These are phyloP conservation scores for Wickerhamiella nectarea DNA, from an alignment of 805 yeast genomes.

Conservation along the genomic window DNA sequence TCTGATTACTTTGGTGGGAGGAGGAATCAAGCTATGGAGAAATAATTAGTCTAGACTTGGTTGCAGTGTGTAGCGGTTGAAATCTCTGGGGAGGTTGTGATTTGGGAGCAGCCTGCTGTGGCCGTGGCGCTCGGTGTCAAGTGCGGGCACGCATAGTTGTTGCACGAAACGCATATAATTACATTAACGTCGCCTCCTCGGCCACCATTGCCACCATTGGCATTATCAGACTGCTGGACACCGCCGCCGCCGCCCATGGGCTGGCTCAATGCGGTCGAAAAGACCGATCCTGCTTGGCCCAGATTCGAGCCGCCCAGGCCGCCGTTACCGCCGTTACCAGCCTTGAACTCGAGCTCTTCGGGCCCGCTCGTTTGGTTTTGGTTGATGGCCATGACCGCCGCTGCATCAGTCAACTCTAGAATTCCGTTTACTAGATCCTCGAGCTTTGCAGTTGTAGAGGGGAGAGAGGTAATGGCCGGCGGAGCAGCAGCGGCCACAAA, in stretches of 20 bases:
- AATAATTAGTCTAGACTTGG: too few relatives aligned
- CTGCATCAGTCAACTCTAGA: neutral
- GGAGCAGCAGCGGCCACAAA: too few relatives aligned
- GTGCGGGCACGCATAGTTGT: neutral
- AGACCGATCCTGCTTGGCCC: neutral
- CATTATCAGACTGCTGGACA: neutral
- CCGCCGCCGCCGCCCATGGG: neutral
- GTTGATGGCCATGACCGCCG: neutral
- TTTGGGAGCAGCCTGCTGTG: neutral
- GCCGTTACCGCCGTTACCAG: slow-evolving; percentile 5
- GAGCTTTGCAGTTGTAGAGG: neutral
- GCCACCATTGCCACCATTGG: slow-evolving; percentile 6
- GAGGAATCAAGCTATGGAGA: too few relatives aligned
- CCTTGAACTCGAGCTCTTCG: neutral
- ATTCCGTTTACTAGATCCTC: neutral
- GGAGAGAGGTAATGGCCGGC: too few relatives aligned
- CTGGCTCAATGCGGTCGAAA: neutral
- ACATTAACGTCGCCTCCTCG: slow-evolving; percentile 9
- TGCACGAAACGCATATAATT: slow-evolving; percentile 6
- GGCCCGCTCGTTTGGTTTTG: too few relatives aligned
- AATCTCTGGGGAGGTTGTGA: neutral
- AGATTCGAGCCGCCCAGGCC: slow-evolving; percentile 1
- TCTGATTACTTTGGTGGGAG: slow-evolving; percentile 21
- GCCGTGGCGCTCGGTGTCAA: neutral
- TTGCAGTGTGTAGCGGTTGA: too few relatives aligned